Percentiles rank a stretch among this genome's conserved stretches.
Conservation (phyloP, 2,329 filamentous ascomycete species). For the Aschersonia sp. region DNA sequence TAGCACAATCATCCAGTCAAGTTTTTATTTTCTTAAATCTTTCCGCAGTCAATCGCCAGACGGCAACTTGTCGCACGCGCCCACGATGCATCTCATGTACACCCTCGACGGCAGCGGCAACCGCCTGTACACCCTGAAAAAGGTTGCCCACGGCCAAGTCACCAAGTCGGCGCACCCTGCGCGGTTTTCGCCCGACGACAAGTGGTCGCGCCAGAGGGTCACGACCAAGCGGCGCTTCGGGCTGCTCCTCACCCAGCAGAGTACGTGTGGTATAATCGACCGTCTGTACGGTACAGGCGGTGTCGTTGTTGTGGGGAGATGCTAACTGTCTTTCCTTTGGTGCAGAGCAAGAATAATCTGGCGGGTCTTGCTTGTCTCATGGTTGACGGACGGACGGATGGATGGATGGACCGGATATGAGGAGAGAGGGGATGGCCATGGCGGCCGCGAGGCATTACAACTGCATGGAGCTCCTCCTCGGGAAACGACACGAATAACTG, state of each 20-base stretch:
- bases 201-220: slow-evolving; percentile 92
- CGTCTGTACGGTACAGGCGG: neutral
- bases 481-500: too few species aligned
- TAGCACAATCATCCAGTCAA: too few species aligned
- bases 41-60: too few species aligned
- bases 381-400: neutral
- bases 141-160: slow-evolving; percentile 68
- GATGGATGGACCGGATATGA: neutral
- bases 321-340: neutral
- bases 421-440: too few species aligned
- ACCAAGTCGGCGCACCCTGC: slow-evolving; percentile 95
- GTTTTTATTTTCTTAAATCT: too few species aligned
- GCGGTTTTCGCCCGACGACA: slow-evolving; percentile 94
- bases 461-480: too few species aligned
- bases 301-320: neutral
- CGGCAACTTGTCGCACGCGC: neutral
- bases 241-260: slow-evolving; percentile 69
- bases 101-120: slow-evolving; percentile 70
- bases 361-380: neutral
- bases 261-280: slow-evolving; percentile 16
- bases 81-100: slow-evolving; percentile 57
- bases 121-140: slow-evolving; percentile 90
- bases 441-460: too few species aligned
- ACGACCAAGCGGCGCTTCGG: slow-evolving; percentile 90
- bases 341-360: neutral